phyloP scores from a whole-genome alignment of 257 asterid species.

The Fraxinus quadrangulata region DNA sequence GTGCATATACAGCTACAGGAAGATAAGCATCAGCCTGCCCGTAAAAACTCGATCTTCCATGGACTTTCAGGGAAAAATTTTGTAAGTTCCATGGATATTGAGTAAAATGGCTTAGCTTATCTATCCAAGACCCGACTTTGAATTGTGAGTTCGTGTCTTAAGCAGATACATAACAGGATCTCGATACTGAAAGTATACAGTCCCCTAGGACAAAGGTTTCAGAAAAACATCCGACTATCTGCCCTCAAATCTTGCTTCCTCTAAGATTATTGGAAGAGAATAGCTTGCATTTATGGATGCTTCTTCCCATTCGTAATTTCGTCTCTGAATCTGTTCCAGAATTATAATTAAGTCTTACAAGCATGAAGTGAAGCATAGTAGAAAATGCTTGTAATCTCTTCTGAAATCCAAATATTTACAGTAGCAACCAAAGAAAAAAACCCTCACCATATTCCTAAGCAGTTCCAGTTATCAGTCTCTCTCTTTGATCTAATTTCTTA shows the following conservation, averaged over 20 bases:
- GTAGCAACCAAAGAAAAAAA: neutral
- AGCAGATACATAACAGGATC: neutral
- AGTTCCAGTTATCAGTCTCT: conserved; percentile 83
- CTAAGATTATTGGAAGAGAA: conserved; percentile 2
- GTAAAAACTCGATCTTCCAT: conserved; percentile 20
- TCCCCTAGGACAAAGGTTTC: neutral
- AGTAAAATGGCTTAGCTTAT: conserved; percentile 18
- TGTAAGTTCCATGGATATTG: neutral
- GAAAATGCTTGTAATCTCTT: neutral
- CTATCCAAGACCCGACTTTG: neutral
- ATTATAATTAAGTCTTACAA: neutral
- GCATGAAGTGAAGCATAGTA: neutral
- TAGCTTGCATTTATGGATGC: neutral
- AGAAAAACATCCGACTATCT: neutral
- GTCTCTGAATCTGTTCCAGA: conserved; percentile 4
- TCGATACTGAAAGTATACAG: neutral
- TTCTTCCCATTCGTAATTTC: conserved; percentile 7
- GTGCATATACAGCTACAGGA: conserved; percentile 7
- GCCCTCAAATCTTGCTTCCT: neutral
- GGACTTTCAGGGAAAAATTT: neutral
- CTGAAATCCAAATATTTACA: neutral
- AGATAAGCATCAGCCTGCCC: neutral
- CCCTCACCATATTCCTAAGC: conserved; percentile 57
- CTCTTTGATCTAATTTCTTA: conserved; percentile 79
- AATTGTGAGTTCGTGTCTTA: neutral